phyloP scores from a whole-genome alignment of 129 eudicot genomes.

The Artemisia argyi region DNA sequence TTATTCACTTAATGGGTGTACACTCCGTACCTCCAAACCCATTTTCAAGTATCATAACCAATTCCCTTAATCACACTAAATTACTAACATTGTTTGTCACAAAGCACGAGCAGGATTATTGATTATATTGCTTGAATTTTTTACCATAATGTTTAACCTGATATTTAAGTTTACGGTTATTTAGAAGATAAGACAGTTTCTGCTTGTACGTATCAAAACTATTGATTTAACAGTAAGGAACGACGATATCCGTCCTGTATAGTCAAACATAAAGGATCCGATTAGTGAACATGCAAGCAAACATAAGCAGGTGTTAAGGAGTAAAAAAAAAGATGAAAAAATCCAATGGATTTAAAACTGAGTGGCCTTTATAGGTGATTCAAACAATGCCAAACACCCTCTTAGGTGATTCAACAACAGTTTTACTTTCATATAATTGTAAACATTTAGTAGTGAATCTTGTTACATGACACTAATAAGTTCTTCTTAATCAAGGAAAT shows the following conservation, averaged over 20 bases:
- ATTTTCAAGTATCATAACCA: too few species aligned
- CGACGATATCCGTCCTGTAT: background rate
- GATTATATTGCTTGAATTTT: background rate
- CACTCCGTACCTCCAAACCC: too few species aligned
- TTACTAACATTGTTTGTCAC: constrained; percentile 3
- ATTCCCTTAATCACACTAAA: too few species aligned
- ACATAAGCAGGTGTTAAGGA: background rate
- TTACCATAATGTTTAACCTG: background rate
- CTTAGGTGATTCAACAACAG: too few species aligned
- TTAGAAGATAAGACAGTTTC: too few species aligned
- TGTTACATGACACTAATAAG: background rate
- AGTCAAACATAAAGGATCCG: background rate
- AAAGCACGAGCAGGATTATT: background rate
- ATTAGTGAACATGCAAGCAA: background rate
- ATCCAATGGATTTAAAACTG: too few species aligned
- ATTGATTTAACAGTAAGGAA: background rate
- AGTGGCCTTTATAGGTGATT: too few species aligned
- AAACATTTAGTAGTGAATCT: too few species aligned
- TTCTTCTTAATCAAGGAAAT: background rate
- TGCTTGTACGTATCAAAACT: background rate
- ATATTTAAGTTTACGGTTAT: background rate
- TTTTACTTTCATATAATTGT: too few species aligned
- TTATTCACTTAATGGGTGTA: too few species aligned
- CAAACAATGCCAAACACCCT: too few species aligned
- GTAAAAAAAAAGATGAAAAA: too few species aligned